These are phyloP conservation scores for Ceratocystis diversiconidia DNA, from an alignment of 2,329 filamentous ascomycete genomes.

Conservation along the genomic window DNA sequence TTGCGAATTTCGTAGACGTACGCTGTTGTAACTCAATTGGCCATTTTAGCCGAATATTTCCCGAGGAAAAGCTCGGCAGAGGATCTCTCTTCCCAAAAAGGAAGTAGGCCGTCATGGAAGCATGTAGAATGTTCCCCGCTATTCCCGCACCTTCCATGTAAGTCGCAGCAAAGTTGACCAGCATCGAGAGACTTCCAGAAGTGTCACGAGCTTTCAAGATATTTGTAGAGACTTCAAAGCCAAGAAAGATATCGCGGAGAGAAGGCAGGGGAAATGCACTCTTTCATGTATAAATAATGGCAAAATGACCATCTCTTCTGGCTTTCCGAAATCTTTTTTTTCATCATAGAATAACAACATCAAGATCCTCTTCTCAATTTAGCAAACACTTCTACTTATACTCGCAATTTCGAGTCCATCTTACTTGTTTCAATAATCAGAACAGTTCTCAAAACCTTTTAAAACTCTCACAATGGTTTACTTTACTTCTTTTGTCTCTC, in stretches of 20 bases:
- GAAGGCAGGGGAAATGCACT: too few species aligned
- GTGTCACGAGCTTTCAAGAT: not conserved
- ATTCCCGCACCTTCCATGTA: slow-evolving; percentile 2
- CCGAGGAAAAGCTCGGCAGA: not conserved
- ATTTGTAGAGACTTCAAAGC: not conserved
- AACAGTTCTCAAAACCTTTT: not conserved
- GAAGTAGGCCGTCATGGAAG: not conserved
- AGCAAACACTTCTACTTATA: not conserved
- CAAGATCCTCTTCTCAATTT: not conserved
- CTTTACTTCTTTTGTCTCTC: slow-evolving; percentile 5
- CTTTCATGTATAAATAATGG: not conserved
- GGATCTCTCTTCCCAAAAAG: not conserved
- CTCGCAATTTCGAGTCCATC: not conserved
- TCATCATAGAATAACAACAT: not conserved
- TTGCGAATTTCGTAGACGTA: not conserved
- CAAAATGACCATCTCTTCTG: not conserved
- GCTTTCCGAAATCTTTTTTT: not conserved
- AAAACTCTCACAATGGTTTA: not conserved
- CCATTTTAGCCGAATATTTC: not conserved
- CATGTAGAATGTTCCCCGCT: slow-evolving; percentile 8
- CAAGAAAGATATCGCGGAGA: too few species aligned
- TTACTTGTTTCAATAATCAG: not conserved
- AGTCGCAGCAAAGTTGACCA: not conserved
- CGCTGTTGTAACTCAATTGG: too few species aligned
- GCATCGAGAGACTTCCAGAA: slow-evolving; percentile 3